Conservation (phyloP, 345 rosid genomes). For the Gynandropsis gynandra region DNA sequence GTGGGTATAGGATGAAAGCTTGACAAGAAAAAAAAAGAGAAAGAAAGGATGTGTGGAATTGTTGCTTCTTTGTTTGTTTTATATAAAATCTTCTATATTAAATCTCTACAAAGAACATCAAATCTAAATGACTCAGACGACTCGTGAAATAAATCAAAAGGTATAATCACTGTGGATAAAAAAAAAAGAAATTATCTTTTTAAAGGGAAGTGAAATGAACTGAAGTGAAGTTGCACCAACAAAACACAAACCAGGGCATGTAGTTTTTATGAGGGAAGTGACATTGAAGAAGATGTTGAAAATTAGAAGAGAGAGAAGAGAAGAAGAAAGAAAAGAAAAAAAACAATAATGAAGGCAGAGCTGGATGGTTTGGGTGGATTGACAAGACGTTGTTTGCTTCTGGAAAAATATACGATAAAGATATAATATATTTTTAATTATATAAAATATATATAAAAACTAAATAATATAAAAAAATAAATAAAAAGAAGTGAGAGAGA, state of each 20-base stretch:
- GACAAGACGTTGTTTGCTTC: slow-evolving; percentile 53
- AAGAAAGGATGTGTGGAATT: slow-evolving; percentile 19
- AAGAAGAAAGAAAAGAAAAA: background rate
- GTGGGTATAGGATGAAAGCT: background rate
- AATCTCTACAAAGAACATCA: slow-evolving; percentile 30
- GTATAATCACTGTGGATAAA: background rate
- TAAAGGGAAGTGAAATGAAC: slow-evolving; percentile 18
- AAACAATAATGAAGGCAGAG: slow-evolving; percentile 38
- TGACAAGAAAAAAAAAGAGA: too few species aligned
- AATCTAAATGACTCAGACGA: slow-evolving; percentile 29
- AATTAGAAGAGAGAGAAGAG: slow-evolving; percentile 12
- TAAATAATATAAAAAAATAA: background rate
- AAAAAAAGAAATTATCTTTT: slow-evolving; percentile 12
- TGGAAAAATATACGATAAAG: slow-evolving; percentile 12
- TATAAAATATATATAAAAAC: slow-evolving; percentile 11
- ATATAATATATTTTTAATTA: slow-evolving; percentile 34
- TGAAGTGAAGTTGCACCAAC: slow-evolving; percentile 52
- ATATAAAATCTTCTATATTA: slow-evolving; percentile 16
- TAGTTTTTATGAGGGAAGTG: slow-evolving; percentile 23
- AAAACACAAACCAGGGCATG: slow-evolving; percentile 14
- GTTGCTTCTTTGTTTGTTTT: slow-evolving; percentile 14
- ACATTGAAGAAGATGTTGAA: slow-evolving; percentile 8
- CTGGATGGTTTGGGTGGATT: slow-evolving; percentile 50
- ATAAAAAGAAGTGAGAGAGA: slow-evolving; percentile 30
- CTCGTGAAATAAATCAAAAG: slow-evolving; percentile 18